Percentiles rank a stretch among this genome's conserved stretches.
Conservation (phyloP, 441 rosid species). For the Codiaeum variegatum region DNA sequence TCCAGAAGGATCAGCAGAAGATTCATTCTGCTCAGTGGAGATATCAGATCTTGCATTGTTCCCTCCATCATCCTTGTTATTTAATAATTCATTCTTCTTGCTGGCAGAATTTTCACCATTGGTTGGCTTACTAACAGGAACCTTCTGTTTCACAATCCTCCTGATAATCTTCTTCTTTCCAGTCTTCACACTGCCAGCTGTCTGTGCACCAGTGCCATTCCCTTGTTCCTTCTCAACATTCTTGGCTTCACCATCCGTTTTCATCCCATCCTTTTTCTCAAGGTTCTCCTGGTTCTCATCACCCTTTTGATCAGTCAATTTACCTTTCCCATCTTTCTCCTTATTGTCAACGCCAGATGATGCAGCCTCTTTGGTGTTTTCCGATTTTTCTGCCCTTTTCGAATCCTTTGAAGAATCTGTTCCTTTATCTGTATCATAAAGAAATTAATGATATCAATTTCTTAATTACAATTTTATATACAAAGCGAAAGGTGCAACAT, state of each 20-base stretch:
- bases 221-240: slow-evolving; percentile 38
- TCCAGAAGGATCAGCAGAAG: slow-evolving; percentile 35
- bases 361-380: slow-evolving; percentile 33
- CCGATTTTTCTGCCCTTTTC: slow-evolving; percentile 36
- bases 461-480: slow-evolving; percentile 1
- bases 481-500: slow-evolving; percentile 12
- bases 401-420: slow-evolving; percentile 37
- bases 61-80: slow-evolving; percentile 40
- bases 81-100: slow-evolving; percentile 40
- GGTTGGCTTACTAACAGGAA: slow-evolving; percentile 38
- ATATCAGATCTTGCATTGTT: slow-evolving; percentile 37
- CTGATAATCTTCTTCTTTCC: slow-evolving; percentile 75
- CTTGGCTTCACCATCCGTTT: slow-evolving; percentile 33
- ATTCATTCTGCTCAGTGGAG: slow-evolving; percentile 41
- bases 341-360: slow-evolving; percentile 33
- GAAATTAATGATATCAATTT: slow-evolving; percentile 12
- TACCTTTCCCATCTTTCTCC: slow-evolving; percentile 47
- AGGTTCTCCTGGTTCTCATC: slow-evolving; percentile 32
- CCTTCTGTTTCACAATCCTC: slow-evolving; percentile 73
- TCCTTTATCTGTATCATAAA: slow-evolving; percentile 36
- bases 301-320: slow-evolving; percentile 27
- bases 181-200: slow-evolving; percentile 42
- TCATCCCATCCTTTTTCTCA: slow-evolving; percentile 34
- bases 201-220: slow-evolving; percentile 38
- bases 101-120: slow-evolving; percentile 33